Conservation (phyloP, 129 eudicot species). For the Heracleum sosnowskyi region DNA sequence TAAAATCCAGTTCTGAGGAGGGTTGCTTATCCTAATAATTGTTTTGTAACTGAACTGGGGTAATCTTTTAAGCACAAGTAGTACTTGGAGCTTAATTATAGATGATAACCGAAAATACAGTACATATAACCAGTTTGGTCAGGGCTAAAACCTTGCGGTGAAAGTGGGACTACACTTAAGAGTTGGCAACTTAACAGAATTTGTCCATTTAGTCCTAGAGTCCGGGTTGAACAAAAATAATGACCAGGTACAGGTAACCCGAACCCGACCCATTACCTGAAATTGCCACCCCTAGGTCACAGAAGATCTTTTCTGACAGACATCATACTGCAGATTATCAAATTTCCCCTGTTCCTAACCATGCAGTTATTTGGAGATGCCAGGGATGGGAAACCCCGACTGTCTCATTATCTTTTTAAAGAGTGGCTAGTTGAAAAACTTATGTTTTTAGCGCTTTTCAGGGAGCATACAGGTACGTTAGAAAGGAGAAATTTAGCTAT, state of each 20-base stretch:
- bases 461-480: neutral
- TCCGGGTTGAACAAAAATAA: no score
- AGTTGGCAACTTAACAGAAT: neutral
- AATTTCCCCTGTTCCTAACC: neutral
- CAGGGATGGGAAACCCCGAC: neutral
- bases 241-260: no score
- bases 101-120: neutral
- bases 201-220: neutral
- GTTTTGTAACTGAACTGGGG: neutral
- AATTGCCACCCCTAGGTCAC: neutral
- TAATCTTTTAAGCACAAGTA: neutral
- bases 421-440: neutral
- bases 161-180: neutral
- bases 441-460: neutral
- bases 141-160: neutral
- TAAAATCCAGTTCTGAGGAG: neutral
- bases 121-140: no score
- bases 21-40: neutral
- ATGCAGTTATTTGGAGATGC: neutral
- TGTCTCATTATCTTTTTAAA: neutral
- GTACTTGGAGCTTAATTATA: neutral
- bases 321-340: neutral
- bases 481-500: neutral
- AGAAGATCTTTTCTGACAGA: neutral
- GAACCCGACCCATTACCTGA: no score